These are phyloP conservation scores for Russula dissimulans DNA, from an alignment of 768 basidiomycete genomes.

Conservation along the genomic window DNA sequence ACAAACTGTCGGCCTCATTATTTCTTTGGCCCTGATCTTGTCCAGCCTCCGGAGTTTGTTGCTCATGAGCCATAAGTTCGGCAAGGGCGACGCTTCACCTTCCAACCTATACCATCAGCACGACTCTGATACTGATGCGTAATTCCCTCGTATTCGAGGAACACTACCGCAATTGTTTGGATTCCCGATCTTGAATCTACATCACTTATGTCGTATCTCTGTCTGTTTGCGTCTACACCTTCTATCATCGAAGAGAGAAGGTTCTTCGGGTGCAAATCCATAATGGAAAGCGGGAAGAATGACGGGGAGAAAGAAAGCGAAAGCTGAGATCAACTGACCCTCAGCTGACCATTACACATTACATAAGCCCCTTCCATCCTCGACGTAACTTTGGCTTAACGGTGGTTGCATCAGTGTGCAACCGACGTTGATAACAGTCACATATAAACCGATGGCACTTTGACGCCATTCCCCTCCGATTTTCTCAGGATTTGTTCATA, in stretches of 20 bases:
- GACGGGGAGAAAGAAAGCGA: background rate
- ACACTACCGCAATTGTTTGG: no score
- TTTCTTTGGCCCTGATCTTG: background rate
- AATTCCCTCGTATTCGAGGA: background rate
- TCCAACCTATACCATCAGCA: no score
- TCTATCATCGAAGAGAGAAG: background rate
- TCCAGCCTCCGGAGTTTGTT: background rate
- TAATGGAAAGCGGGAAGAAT: background rate
- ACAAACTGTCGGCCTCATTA: background rate
- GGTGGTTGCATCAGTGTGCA: background rate
- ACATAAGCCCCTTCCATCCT: background rate
- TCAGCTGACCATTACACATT: constrained; percentile 3
- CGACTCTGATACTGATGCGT: background rate
- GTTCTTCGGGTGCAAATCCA: background rate
- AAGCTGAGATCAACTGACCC: background rate
- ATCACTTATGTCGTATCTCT: background rate
- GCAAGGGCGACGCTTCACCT: background rate
- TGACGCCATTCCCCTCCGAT: background rate
- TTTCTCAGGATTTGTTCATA: background rate
- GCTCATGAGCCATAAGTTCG: background rate
- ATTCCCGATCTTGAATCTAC: no score
- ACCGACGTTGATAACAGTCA: background rate
- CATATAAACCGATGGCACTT: background rate
- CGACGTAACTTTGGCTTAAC: constrained; percentile 14
- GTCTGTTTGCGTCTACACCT: background rate